A percentile compares a stretch with the other conserved stretches of the same genome.
phyloP scores from a whole-genome alignment of 768 basidiomycete species.

The Calvatia gigantea region DNA sequence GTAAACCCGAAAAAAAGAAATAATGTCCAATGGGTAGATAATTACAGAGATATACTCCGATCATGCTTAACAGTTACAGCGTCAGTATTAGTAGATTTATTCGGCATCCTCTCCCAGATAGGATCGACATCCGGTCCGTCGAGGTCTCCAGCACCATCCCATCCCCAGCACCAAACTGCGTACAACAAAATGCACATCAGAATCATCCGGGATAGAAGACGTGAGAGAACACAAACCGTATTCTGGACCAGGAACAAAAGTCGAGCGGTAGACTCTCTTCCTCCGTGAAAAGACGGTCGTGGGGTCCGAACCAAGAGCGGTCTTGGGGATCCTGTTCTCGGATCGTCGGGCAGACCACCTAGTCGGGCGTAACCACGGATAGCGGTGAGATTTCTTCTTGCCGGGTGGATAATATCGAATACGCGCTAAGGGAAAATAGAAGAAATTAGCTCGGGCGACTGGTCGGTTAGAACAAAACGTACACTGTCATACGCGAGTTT shows the following conservation, averaged over 20 bases:
- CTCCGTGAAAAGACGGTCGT: constrained; percentile 88
- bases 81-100: constrained; percentile 52
- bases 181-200: background rate
- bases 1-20: too few relatives aligned
- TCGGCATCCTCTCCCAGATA: constrained; percentile 87
- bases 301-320: constrained; percentile 96
- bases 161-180: constrained; percentile 99
- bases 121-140: constrained; percentile 98
- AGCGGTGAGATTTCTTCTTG: constrained; percentile 87
- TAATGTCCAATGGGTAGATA: too few relatives aligned
- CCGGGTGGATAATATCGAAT: constrained; percentile 91
- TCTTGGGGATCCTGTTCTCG: constrained; percentile 96
- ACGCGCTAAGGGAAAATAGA: constrained; percentile 61
- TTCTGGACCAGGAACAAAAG: constrained; percentile 79
- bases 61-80: constrained; percentile 73
- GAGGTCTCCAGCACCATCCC: constrained; percentile 98
- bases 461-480: constrained; percentile 20
- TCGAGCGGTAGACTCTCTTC: constrained; percentile 79
- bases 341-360: constrained; percentile 97
- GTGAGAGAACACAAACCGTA: constrained; percentile 67
- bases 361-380: constrained; percentile 91
- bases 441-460: background rate
- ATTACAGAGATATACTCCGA: constrained; percentile 35
- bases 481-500: constrained; percentile 94
- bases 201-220: constrained; percentile 1